Evolutionary conservation across 2,329 filamentous ascomycete species (phyloP).

Genomic region (Coniochaeta sp.): DNA sequence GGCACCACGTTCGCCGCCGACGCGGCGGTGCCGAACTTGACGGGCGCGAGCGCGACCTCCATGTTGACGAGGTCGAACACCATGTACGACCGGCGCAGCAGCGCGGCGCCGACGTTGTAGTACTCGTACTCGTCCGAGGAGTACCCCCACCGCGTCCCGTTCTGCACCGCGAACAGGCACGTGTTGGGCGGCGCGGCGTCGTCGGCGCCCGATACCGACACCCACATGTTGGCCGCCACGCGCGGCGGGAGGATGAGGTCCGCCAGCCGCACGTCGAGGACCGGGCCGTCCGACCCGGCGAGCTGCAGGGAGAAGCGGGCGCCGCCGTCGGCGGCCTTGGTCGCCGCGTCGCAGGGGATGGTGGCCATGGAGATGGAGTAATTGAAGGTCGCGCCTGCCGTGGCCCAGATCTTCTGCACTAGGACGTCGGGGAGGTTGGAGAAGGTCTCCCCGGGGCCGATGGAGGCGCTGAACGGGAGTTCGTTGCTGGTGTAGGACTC

Average conservation of each 20-base stretch:
- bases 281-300: conserved; percentile 17
- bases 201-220: background rate
- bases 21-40: conserved; percentile 14
- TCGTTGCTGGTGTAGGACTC: conserved; percentile 10
- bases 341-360: conserved; percentile 18
- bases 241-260: conserved; percentile 19
- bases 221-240: background rate
- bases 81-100: conserved; percentile 23
- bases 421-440: conserved; percentile 17
- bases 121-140: background rate
- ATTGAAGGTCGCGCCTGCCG: conserved; percentile 19
- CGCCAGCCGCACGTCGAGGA: conserved; percentile 14
- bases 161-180: conserved; percentile 24
- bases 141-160: background rate
- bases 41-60: conserved; percentile 22
- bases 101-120: conserved; percentile 15
- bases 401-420: conserved; percentile 16
- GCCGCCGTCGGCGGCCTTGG: conserved; percentile 7
- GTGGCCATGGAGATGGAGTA: conserved; percentile 2
- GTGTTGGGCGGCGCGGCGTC: background rate
- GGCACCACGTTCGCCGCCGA: conserved; percentile 15
- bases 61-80: conserved; percentile 24
- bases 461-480: conserved; percentile 11
- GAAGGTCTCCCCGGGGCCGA: conserved; percentile 14
- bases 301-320: conserved; percentile 17